Conservation (phyloP, 345 rosid species). For the Eucalyptus pauciflora region DNA sequence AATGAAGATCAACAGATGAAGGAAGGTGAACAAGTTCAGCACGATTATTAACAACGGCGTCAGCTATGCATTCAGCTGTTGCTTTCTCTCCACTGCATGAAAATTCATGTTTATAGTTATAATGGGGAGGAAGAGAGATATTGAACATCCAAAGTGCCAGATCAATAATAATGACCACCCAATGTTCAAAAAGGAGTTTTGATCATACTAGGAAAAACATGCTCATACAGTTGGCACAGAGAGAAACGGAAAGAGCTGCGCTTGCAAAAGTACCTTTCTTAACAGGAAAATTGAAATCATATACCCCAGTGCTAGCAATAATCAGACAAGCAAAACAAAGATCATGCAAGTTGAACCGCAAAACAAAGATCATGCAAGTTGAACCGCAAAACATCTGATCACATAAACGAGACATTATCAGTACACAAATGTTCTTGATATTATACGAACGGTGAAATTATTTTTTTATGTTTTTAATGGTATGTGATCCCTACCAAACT, state of each 20-base stretch:
- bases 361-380: neutral
- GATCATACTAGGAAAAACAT: neutral
- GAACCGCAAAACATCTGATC: neutral
- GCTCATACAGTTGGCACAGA: neutral
- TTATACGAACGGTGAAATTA: neutral
- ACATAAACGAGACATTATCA: neutral
- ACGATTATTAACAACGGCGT: constrained; percentile 71
- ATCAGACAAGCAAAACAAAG: neutral
- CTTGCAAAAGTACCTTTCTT: neutral
- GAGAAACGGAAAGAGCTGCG: neutral
- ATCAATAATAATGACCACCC: neutral
- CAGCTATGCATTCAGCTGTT: constrained; percentile 70
- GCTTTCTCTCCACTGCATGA: constrained; percentile 79
- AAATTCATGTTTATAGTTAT: neutral
- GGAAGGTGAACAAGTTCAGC: constrained; percentile 90
- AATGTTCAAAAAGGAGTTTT: neutral
- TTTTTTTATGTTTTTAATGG: neutral
- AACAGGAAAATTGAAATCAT: neutral
- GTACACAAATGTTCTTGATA: neutral
- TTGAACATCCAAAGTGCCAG: neutral
- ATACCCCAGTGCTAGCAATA: neutral
- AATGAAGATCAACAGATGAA: constrained; percentile 44
- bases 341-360: neutral
- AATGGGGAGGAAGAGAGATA: neutral
- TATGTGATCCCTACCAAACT: neutral